These are phyloP conservation scores for Ophiocordyceps camponoti-floridani DNA, from an alignment of 2,329 filamentous ascomycete genomes.

Conservation along the genomic window DNA sequence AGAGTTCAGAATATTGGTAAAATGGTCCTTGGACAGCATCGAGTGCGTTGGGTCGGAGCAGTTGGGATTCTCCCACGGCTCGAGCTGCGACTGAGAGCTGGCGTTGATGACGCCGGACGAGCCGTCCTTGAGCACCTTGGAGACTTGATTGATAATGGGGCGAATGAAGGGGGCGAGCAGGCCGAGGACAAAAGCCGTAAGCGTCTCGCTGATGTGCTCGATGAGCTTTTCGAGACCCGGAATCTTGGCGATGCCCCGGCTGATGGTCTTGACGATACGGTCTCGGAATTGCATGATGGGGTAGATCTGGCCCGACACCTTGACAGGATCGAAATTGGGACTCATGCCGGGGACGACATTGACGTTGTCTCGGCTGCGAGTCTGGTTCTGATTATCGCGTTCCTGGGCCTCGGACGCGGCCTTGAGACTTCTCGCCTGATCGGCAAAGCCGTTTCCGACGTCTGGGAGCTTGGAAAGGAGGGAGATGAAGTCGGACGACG, in stretches of 20 bases:
- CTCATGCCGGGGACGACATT: conserved; percentile 59
- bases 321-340: conserved; percentile 57
- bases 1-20: conserved; percentile 61
- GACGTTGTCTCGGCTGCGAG: conserved; percentile 22
- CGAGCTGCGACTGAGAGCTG: conserved; percentile 56
- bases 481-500: conserved; percentile 43
- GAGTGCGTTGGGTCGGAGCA: conserved; percentile 71
- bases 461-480: conserved; percentile 61
- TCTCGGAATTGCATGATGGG: conserved; percentile 89
- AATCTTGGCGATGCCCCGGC: conserved; percentile 72
- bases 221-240: conserved; percentile 80
- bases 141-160: conserved; percentile 77
- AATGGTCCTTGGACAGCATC: conserved; percentile 72
- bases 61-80: conserved; percentile 59
- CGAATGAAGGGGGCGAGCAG: conserved; percentile 82
- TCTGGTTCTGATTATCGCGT: conserved; percentile 28
- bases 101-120: conserved; percentile 53
- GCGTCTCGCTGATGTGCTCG: conserved; percentile 81
- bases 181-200: conserved; percentile 82
- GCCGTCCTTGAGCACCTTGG: conserved; percentile 68
- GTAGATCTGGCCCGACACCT: conserved; percentile 69
- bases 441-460: conserved; percentile 44
- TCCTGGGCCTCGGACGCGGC: conserved; percentile 44
- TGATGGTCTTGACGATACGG: conserved; percentile 79
- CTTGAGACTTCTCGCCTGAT: conserved; percentile 46